Evolutionary conservation across 257 asterid genomes (phyloP).

Genomic region (Vinca minor): DNA sequence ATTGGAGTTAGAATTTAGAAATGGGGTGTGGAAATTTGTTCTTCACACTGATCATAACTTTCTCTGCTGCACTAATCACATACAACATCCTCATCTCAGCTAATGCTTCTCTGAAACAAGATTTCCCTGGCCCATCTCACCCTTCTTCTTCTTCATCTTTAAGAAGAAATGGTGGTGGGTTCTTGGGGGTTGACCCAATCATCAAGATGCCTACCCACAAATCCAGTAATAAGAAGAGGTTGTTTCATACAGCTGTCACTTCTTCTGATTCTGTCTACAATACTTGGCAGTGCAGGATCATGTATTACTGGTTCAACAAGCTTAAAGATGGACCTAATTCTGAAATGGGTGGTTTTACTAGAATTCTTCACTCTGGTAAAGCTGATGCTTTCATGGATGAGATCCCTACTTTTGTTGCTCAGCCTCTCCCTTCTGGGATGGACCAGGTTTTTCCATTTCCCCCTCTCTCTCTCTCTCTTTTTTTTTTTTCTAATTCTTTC

Average conservation of each 20-base stretch:
- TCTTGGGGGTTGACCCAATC: constrained; percentile 50
- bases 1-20: background rate
- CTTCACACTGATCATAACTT: constrained; percentile 50
- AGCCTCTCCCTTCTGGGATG: constrained; percentile 79
- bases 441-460: constrained; percentile 50
- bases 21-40: constrained; percentile 82
- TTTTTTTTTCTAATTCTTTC: background rate
- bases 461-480: background rate
- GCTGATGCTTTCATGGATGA: constrained; percentile 79
- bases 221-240: constrained; percentile 26
- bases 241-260: constrained; percentile 90
- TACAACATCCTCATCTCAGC: constrained; percentile 84
- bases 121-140: constrained; percentile 54
- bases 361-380: constrained; percentile 72
- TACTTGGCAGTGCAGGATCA: constrained; percentile 92
- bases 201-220: constrained; percentile 60
- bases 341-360: constrained; percentile 92
- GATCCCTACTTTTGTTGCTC: constrained; percentile 91
- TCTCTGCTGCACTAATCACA: constrained; percentile 79
- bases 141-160: constrained; percentile 19
- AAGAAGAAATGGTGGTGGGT: background rate
- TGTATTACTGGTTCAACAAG: constrained; percentile 93
- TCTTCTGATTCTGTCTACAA: constrained; percentile 84
- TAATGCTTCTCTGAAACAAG: constrained; percentile 78
- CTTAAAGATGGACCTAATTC: constrained; percentile 44